Percentiles rank a stretch among this genome's conserved stretches.
These are phyloP conservation scores for Suillus ampliporus DNA, from an alignment of 768 basidiomycete species.

Conservation along the genomic window DNA sequence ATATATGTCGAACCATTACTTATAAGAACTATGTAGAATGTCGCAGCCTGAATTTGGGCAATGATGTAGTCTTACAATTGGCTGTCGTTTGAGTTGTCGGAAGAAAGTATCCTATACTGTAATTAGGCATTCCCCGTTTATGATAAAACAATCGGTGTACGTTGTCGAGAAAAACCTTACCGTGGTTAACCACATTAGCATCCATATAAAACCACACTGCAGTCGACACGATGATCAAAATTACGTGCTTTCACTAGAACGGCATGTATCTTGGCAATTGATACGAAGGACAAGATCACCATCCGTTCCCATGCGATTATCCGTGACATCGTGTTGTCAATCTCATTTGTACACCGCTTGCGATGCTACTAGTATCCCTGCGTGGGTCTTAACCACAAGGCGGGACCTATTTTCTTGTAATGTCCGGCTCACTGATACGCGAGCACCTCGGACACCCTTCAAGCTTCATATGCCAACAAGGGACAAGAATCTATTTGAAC, in stretches of 20 bases:
- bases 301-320: background rate
- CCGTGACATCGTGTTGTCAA: background rate
- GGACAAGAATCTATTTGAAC: background rate
- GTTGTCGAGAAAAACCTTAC: background rate
- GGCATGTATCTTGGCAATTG: no score
- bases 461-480: background rate
- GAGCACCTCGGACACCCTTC: constrained; percentile 6
- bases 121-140: background rate
- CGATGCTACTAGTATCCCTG: background rate
- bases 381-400: background rate
- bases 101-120: background rate
- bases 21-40: background rate
- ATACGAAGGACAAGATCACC: no score
- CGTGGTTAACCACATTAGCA: background rate
- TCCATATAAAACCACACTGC: background rate
- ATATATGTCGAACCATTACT: background rate
- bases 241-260: background rate
- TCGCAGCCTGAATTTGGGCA: background rate
- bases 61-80: background rate
- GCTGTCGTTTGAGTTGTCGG: background rate
- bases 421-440: background rate
- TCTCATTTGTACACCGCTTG: background rate
- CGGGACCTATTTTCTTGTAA: background rate
- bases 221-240: no score
- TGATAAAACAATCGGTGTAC: background rate